These are phyloP conservation scores for Candida sanyaensis DNA, from an alignment of 1,139 yeast genomes.

Conservation along the genomic window DNA sequence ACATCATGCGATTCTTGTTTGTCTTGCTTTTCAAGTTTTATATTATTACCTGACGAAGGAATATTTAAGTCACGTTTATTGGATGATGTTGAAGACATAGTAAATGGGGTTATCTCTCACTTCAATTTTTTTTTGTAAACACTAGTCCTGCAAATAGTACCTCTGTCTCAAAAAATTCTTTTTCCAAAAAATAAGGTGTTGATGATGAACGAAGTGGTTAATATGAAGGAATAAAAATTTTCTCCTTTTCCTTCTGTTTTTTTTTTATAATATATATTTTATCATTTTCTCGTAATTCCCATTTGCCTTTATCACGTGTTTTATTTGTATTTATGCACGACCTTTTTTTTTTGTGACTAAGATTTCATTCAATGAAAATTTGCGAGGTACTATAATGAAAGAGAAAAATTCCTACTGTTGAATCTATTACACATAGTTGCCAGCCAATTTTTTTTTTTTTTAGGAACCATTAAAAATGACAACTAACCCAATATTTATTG, in stretches of 20 bases:
- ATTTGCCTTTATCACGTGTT: background rate
- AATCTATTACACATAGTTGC: too few relatives aligned
- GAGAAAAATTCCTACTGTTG: too few relatives aligned
- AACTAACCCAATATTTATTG: background rate
- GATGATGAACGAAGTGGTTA: background rate
- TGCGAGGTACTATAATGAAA: too few relatives aligned
- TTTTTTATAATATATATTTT: background rate
- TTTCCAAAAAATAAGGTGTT: background rate
- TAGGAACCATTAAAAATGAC: background rate
- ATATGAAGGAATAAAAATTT: conserved; percentile 5
- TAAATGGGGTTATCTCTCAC: background rate
- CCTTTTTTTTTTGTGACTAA: background rate
- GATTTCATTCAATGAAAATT: background rate
- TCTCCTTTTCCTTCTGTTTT: background rate
- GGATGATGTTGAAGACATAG: conserved; percentile 3
- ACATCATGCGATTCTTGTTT: conserved; percentile 7
- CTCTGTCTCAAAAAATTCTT: background rate
- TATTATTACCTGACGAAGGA: background rate
- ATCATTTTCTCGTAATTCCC: background rate
- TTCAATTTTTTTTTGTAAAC: conserved; percentile 5
- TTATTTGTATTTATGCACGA: background rate
- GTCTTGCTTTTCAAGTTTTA: background rate
- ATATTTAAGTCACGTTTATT: conserved; percentile 1
- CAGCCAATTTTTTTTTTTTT: too few relatives aligned
- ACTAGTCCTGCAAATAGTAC: conserved; percentile 6